These are phyloP conservation scores for Obba rivulosa DNA, from an alignment of 768 basidiomycete species.

Conservation along the genomic window DNA sequence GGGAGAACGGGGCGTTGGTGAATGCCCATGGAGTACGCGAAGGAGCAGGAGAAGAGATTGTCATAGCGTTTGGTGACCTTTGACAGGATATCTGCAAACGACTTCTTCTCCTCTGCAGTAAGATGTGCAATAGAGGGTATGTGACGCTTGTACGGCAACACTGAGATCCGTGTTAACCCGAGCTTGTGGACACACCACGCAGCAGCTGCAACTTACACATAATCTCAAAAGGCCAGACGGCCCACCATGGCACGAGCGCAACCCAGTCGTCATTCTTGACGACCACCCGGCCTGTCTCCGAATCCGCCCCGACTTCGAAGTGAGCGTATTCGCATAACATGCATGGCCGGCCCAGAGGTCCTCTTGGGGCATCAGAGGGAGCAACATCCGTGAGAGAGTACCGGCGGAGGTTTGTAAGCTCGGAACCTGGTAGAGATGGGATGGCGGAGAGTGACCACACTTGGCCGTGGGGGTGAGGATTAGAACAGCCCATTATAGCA, in stretches of 20 bases:
- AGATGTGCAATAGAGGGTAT: conserved; percentile 67
- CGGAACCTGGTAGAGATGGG: conserved; percentile 65
- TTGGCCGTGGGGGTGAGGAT: conserved; percentile 93
- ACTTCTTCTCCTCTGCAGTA: conserved; percentile 48
- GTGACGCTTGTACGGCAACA: conserved; percentile 74
- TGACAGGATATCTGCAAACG: conserved; percentile 67
- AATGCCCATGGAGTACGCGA: conserved; percentile 93
- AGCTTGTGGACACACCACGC: not conserved
- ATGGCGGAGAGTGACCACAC: conserved; percentile 75
- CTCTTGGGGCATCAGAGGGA: conserved; percentile 42
- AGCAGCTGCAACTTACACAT: conserved; percentile 42
- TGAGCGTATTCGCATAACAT: conserved; percentile 78
- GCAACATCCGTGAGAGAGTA: conserved; percentile 38
- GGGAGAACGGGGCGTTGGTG: conserved; percentile 74
- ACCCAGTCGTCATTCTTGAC: conserved; percentile 72
- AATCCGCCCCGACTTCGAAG: conserved; percentile 45
- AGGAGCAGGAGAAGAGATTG: conserved; percentile 79
- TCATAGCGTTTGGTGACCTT: conserved; percentile 64
- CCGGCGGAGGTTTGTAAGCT: conserved; percentile 49
- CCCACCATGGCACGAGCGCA: conserved; percentile 93
- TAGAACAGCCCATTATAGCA: conserved; percentile 91
- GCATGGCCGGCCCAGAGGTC: conserved; percentile 54
- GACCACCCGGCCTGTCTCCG: conserved; percentile 57
- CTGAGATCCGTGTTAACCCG: conserved; percentile 28
- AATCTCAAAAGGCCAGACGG: conserved; percentile 88